Evolutionary conservation across 148 eudicot genomes (phyloP), one percentile per base, ranked within the genome.

Genomic region (Rhododendron griersonianum): DNA sequence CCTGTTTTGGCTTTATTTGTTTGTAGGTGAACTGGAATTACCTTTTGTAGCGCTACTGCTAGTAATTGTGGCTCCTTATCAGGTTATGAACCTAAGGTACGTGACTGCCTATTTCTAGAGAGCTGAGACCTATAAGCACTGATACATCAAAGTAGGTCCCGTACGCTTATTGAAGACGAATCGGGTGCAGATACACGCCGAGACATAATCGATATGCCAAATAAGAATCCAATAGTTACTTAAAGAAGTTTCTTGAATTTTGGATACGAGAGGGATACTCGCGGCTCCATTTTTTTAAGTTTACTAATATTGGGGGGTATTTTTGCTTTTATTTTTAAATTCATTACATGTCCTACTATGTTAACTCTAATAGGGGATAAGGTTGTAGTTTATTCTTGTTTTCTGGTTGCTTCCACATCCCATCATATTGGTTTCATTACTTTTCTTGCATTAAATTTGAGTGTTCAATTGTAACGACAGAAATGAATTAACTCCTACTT

Each of bases 21-120:
- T 76, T 84, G 78, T 87, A 95, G 98, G 96, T 91, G 98, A 94
- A 86, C 91, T 96, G 88, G 98, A 96, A 90, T 89, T 96, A 86
- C 98, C 98, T 85, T 95, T 96, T 83, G 33, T 89, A 65, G 83
- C 95, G 53, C 84, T 95, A 78, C 89, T 96, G 74, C 78, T 95
- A 93, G 92, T 94, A 67, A 90, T 96, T 63, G 93, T 92, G 87
- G 93, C 98, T 84, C 98, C 99, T 73, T 88, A 84, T 59, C 94
- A 92, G 88, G 90, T 93, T 81, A 89, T 91, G 91, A 95, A 89
- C 90, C 88, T 96, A 78, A 96, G 98, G 99, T 95, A 86, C 16
- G 85, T 65, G 73, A 39, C 78, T n/a, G 65, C 77, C 39, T 1
- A 39, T 0, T 25, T 25, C 73, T 33, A 25, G 55, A 44, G 33